Evolutionary conservation across 2,329 filamentous ascomycete species (phyloP).

Genomic region (Cordyceps cateniannulata): DNA sequence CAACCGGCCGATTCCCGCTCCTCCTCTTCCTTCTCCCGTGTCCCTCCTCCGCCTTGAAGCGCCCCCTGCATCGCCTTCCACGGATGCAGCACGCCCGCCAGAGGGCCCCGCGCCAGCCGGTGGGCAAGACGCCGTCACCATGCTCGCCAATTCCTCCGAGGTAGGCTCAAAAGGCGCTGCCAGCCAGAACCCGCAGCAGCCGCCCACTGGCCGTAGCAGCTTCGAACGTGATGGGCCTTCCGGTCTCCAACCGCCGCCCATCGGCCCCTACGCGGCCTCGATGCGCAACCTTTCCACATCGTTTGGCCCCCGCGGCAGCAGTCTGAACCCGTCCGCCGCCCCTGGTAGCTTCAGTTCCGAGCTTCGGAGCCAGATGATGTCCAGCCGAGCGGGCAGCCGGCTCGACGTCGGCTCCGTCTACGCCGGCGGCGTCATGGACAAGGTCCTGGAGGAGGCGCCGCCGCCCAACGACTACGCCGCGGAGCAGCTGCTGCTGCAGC

Average conservation of each 20-base stretch:
- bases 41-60: conserved; percentile 9
- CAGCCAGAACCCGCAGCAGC: conserved; percentile 29
- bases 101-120: conserved; percentile 33
- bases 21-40: conserved; percentile 11
- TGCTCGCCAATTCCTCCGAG: conserved; percentile 27
- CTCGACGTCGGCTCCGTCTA: conserved; percentile 30
- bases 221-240: conserved; percentile 47
- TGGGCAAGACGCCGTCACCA: conserved; percentile 28
- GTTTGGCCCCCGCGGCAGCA: conserved; percentile 60
- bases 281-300: conserved; percentile 49
- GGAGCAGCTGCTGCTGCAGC: conserved; percentile 66
- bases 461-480: conserved; percentile 37
- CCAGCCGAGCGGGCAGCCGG: conserved; percentile 29
- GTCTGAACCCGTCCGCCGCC: conserved; percentile 62
- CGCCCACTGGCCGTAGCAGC: conserved; percentile 31
- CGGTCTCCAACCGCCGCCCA: conserved; percentile 44
- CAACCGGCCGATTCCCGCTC: conserved; percentile 10
- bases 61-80: conserved; percentile 14
- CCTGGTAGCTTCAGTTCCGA: conserved; percentile 89
- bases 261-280: conserved; percentile 21
- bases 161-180: conserved; percentile 13
- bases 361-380: conserved; percentile 65
- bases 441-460: conserved; percentile 52
- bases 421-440: conserved; percentile 41
- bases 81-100: conserved; percentile 30